A percentile compares a stretch with the other conserved stretches of the same genome.
These are phyloP conservation scores for Fusarium mangiferae DNA, from an alignment of 2,329 filamentous ascomycete genomes.

Conservation along the genomic window DNA sequence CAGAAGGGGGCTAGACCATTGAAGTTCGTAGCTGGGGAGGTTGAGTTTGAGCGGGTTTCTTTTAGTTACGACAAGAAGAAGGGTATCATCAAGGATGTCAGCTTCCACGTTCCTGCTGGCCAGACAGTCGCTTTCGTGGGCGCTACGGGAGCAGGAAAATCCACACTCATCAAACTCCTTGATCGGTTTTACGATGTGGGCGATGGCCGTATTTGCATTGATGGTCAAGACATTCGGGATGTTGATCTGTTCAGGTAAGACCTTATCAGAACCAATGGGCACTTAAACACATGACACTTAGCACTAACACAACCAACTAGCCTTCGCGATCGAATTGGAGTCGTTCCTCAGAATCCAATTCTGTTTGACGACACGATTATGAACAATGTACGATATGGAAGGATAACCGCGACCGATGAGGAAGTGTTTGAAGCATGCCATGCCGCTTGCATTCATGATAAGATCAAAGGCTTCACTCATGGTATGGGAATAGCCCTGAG, in stretches of 20 bases:
- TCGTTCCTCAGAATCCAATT: slow-evolving; percentile 66
- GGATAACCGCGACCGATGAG: slow-evolving; percentile 63
- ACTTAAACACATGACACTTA: slow-evolving; percentile 7
- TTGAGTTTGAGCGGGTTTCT: slow-evolving; percentile 64
- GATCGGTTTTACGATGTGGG: slow-evolving; percentile 69
- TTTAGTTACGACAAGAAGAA: slow-evolving; percentile 71
- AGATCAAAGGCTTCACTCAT: slow-evolving; percentile 64
- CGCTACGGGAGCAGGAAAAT: slow-evolving; percentile 69
- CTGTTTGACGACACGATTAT: slow-evolving; percentile 69
- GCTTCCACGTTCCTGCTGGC: slow-evolving; percentile 61
- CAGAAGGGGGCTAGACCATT: slow-evolving; percentile 61
- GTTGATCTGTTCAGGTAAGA: slow-evolving; percentile 60
- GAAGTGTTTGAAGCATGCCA: slow-evolving; percentile 65
- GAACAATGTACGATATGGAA: slow-evolving; percentile 69
- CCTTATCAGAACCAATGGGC: neutral
- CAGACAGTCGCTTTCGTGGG: slow-evolving; percentile 70
- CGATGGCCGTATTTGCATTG: slow-evolving; percentile 62
- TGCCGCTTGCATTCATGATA: slow-evolving; percentile 68
- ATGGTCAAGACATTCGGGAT: slow-evolving; percentile 66
- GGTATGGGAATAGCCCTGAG: slow-evolving; percentile 46
- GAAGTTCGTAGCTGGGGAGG: slow-evolving; percentile 61
- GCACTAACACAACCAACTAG: slow-evolving; percentile 48
- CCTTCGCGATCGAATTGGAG: slow-evolving; percentile 63
- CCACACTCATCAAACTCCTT: slow-evolving; percentile 67
- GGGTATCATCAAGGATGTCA: slow-evolving; percentile 65